phyloP scores from a whole-genome alignment of 192 early-diverging fungal genomes.

The Rhizophagus clarus region DNA sequence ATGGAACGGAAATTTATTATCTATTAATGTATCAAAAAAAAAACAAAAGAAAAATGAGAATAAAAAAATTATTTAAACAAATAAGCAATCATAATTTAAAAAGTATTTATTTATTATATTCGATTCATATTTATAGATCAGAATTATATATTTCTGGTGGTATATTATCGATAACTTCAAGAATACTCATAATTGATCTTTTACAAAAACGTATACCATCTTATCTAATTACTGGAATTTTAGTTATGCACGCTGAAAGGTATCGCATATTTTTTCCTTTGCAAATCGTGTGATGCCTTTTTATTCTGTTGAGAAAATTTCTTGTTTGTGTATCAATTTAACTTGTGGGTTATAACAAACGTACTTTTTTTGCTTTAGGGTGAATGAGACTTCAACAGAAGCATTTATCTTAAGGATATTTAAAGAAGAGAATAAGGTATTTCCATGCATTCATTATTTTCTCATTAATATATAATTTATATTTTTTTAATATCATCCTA shows the following conservation, averaged over 20 bases:
- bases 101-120: too few species aligned
- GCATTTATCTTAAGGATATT: slow-evolving; percentile 87
- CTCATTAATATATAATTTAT: not conserved
- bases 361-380: slow-evolving; percentile 37
- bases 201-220: slow-evolving; percentile 76
- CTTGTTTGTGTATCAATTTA: too few species aligned
- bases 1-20: too few species aligned
- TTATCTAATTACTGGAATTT: slow-evolving; percentile 76
- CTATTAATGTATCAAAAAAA: not conserved
- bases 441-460: not conserved
- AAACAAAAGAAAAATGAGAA: not conserved
- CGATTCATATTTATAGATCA: slow-evolving; percentile 29
- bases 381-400: slow-evolving; percentile 80
- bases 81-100: too few species aligned
- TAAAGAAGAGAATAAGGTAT: slow-evolving; percentile 71
- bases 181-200: slow-evolving; percentile 90
- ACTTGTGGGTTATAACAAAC: too few species aligned
- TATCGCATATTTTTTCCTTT: slow-evolving; percentile 19
- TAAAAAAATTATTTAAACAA: too few species aligned
- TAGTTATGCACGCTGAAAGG: slow-evolving; percentile 87
- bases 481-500: not conserved
- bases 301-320: too few species aligned
- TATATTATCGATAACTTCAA: slow-evolving; percentile 81
- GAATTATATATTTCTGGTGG: slow-evolving; percentile 82
- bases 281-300: too few species aligned